These are phyloP conservation scores for Gracilariopsis chorda DNA, from an alignment of 23 red algal genomes.

Conservation along the genomic window DNA sequence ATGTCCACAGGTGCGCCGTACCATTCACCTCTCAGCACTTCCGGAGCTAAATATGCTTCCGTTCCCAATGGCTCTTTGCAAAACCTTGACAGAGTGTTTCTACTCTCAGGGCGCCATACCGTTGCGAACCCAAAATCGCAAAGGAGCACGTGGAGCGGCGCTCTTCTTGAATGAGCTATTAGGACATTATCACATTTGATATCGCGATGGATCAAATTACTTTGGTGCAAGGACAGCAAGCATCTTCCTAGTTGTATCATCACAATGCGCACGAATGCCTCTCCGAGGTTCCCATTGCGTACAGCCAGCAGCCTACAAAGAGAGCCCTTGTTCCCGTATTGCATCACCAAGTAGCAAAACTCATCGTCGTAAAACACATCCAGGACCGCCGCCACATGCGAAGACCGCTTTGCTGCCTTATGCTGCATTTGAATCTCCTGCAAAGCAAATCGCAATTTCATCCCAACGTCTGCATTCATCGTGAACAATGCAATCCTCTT, in stretches of 20 bases:
- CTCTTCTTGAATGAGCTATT: not conserved
- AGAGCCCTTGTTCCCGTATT: constrained; percentile 43
- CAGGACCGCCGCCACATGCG: constrained; percentile 5
- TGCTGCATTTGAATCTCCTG: constrained; percentile 51
- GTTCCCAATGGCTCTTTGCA: constrained; percentile 11
- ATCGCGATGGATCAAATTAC: constrained; percentile 35
- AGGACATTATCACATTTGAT: constrained; percentile 54
- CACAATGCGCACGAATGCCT: constrained; percentile 29
- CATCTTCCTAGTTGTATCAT: constrained; percentile 21
- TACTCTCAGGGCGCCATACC: constrained; percentile 13
- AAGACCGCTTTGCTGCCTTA: constrained; percentile 26
- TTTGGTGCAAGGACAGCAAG: constrained; percentile 30
- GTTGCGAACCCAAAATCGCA: constrained; percentile 47
- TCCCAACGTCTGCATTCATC: not conserved
- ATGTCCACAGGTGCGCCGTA: constrained; percentile 49
- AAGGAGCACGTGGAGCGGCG: not conserved
- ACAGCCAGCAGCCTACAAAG: constrained; percentile 7
- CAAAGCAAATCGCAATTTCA: not conserved
- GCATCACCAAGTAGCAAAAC: constrained; percentile 51
- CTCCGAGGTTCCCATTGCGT: constrained; percentile 17
- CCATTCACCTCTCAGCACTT: constrained; percentile 22
- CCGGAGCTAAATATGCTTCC: constrained; percentile 35
- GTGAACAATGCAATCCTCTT: constrained; percentile 22
- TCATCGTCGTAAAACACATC: constrained; percentile 40
- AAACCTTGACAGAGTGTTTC: not conserved